Conservation (phyloP, 495 filamentous ascomycete genomes). For the Podospora fimiseda region DNA sequence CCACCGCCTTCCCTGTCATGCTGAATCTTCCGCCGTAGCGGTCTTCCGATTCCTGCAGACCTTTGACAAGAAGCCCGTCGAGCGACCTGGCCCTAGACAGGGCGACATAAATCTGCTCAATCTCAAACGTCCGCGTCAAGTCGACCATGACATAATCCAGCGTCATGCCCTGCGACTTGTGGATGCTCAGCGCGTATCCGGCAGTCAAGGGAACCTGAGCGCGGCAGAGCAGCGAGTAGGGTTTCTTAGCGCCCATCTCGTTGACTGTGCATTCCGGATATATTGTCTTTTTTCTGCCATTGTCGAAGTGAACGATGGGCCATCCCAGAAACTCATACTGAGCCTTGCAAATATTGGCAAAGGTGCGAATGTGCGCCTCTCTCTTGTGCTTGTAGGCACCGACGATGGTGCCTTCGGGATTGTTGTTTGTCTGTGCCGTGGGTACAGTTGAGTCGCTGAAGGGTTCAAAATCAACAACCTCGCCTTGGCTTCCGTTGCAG, state of each 20-base stretch:
- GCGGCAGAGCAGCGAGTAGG: slow-evolving; percentile 41
- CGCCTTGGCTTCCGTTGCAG: background rate
- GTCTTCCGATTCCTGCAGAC: too few species aligned
- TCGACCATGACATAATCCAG: slow-evolving; percentile 88
- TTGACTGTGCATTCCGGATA: background rate
- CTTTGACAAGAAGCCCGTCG: too few species aligned
- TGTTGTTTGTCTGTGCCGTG: background rate
- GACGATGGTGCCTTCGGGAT: background rate
- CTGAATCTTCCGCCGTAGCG: too few species aligned
- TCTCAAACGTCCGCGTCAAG: slow-evolving; percentile 77
- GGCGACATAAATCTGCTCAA: slow-evolving; percentile 79
- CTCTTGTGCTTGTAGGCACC: background rate
- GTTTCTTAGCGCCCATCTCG: background rate
- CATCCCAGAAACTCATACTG: background rate
- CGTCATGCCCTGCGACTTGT: slow-evolving; percentile 93
- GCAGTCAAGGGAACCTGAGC: slow-evolving; percentile 79
- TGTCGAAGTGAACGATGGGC: background rate
- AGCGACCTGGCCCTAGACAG: slow-evolving; percentile 73
- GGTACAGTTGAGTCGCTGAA: background rate
- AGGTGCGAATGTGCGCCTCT: background rate
- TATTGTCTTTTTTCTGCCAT: background rate
- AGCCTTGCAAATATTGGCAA: background rate
- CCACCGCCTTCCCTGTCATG: too few species aligned
- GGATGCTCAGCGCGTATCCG: slow-evolving; percentile 91
- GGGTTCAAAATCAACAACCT: background rate